These are phyloP conservation scores for Cylindrodendrum hubeiense DNA, from an alignment of 2,329 filamentous ascomycete species.

Conservation along the genomic window DNA sequence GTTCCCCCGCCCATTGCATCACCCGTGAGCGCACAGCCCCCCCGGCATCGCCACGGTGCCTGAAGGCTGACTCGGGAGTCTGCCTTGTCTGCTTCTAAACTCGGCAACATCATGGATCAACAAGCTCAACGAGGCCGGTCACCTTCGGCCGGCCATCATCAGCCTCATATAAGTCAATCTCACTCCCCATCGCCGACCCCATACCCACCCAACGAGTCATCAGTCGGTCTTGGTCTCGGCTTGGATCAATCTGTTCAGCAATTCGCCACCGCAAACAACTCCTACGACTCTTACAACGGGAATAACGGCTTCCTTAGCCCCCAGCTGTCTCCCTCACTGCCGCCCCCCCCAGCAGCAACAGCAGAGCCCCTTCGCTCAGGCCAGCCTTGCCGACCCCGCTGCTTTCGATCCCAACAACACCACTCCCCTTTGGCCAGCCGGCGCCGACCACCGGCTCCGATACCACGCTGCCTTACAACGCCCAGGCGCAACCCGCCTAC, in stretches of 20 bases:
- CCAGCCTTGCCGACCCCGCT: slow-evolving; percentile 52
- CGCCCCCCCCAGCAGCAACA: slow-evolving; percentile 50
- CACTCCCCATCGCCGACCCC: slow-evolving; percentile 74
- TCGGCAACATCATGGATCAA: slow-evolving; percentile 56
- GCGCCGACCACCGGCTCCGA: slow-evolving; percentile 50
- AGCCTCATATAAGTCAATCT: slow-evolving; percentile 75
- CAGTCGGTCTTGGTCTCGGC: slow-evolving; percentile 68
- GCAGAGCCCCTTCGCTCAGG: slow-evolving; percentile 43
- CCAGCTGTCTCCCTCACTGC: slow-evolving; percentile 55
- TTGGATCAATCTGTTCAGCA: slow-evolving; percentile 63
- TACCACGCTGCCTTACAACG: slow-evolving; percentile 55
- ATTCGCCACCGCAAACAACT: slow-evolving; percentile 52
- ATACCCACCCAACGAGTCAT: slow-evolving; percentile 61
- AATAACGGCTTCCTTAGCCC: slow-evolving; percentile 63
- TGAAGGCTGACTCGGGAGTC: slow-evolving; percentile 60
- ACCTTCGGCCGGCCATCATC: slow-evolving; percentile 69
- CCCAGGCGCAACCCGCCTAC: slow-evolving; percentile 59
- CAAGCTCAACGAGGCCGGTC: slow-evolving; percentile 67
- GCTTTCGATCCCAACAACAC: slow-evolving; percentile 57
- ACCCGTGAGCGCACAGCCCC: slow-evolving; percentile 56
- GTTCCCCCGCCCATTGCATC: slow-evolving; percentile 47
- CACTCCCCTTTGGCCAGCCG: slow-evolving; percentile 57
- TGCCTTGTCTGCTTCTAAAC: slow-evolving; percentile 56
- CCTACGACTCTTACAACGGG: slow-evolving; percentile 59
- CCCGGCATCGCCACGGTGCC: slow-evolving; percentile 55